These are phyloP conservation scores for Rhizophagus sp. DNA, from an alignment of 192 early-diverging fungal species.

Conservation along the genomic window DNA sequence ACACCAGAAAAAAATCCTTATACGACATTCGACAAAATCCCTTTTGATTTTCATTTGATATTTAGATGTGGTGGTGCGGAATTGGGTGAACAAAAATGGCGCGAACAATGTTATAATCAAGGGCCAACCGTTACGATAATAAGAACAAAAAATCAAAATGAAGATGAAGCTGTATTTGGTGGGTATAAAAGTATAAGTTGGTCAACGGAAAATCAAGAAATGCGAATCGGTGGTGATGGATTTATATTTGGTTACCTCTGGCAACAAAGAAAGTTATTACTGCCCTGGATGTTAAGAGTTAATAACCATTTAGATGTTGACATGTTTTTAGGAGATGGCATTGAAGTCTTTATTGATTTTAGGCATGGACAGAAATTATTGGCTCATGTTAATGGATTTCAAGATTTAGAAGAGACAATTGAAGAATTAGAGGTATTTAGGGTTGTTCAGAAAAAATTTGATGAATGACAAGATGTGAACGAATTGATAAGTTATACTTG, in stretches of 20 bases:
- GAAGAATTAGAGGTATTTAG: slow-evolving; percentile 16
- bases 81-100: slow-evolving; percentile 1
- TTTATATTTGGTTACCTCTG: slow-evolving; percentile 18
- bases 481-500: too few relatives aligned
- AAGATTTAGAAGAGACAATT: slow-evolving; percentile 6
- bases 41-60: slow-evolving; percentile 19
- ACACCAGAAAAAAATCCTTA: not conserved
- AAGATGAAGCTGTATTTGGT: slow-evolving; percentile 18
- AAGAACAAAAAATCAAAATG: slow-evolving; percentile 17
- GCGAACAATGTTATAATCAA: slow-evolving; percentile 5
- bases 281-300: slow-evolving; percentile 2
- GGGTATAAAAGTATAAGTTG: slow-evolving; percentile 12
- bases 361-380: not conserved
- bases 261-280: slow-evolving; percentile 6
- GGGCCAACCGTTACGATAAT: not conserved
- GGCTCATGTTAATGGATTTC: slow-evolving; percentile 11
- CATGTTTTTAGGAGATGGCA: slow-evolving; percentile 1
- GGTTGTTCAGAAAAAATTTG: not conserved
- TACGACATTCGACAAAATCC: not conserved
- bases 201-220: not conserved
- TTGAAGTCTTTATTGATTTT: slow-evolving; percentile 10
- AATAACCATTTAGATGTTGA: slow-evolving; percentile 1
- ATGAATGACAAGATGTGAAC: not conserved
- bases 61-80: not conserved
- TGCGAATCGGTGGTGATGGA: not conserved